phyloP scores from a whole-genome alignment of 169 alveolate species.

The Eimeria brunetti region DNA sequence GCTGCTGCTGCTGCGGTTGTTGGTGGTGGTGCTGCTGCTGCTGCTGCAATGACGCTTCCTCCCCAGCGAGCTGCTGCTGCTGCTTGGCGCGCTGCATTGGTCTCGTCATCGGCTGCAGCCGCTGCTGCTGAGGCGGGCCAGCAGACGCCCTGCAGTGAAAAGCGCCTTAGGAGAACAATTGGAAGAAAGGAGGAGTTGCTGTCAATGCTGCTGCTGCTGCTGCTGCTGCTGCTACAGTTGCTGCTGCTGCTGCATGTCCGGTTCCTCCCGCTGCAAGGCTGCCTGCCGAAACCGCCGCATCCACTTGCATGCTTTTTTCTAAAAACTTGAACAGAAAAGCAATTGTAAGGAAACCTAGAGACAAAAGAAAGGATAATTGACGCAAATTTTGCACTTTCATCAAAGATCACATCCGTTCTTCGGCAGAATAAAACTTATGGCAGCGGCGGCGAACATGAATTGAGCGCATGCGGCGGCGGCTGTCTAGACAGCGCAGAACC shows the following conservation, averaged over 20 bases:
- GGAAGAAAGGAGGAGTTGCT: not conserved
- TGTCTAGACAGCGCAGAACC: not conserved
- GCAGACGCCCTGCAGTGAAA: constrained; percentile 10
- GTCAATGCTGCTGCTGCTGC: not conserved
- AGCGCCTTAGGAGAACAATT: not conserved
- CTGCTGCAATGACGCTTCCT: not conserved
- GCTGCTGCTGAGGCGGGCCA: not conserved
- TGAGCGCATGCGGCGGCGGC: constrained; percentile 28
- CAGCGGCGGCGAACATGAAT: not conserved
- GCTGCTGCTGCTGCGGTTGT: no score
- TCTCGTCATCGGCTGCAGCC: no score
- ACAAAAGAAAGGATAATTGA: not conserved
- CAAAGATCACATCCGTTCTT: not conserved
- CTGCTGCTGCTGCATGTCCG: not conserved
- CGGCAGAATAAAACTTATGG: not conserved
- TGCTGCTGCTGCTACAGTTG: not conserved
- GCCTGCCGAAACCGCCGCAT: not conserved
- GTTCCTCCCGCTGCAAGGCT: not conserved
- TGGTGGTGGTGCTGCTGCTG: no score
- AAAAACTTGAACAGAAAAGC: not conserved
- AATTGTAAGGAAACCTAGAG: not conserved
- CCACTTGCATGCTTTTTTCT: not conserved
- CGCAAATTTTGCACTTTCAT: not conserved
- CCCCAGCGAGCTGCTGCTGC: not conserved
- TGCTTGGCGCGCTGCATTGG: constrained; percentile 30